Percentiles rank a stretch among this genome's conserved stretches.
phyloP scores from a whole-genome alignment of 257 asterid species.

The Gentiana dahurica region DNA sequence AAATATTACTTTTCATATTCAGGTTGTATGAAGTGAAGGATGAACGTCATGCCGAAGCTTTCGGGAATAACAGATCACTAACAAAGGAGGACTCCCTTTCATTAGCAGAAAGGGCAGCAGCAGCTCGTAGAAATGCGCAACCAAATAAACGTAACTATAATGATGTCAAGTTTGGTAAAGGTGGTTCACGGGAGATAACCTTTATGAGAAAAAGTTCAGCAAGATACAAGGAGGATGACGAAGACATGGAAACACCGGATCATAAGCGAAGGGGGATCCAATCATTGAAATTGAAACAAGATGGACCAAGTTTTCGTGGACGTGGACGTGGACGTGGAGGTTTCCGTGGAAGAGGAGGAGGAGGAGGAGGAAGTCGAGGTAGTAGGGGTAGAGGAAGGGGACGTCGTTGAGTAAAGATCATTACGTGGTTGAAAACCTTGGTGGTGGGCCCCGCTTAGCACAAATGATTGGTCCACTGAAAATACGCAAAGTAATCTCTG shows the following conservation, averaged over 20 bases:
- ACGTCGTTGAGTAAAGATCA: background rate
- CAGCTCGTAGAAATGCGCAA: slow-evolving; percentile 19
- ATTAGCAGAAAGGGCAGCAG: slow-evolving; percentile 66
- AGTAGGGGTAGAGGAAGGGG: slow-evolving; percentile 15
- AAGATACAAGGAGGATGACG: slow-evolving; percentile 48
- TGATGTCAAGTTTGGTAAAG: slow-evolving; percentile 60
- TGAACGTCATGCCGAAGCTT: slow-evolving; percentile 84
- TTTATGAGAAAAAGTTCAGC: slow-evolving; percentile 57
- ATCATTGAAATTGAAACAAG: slow-evolving; percentile 46
- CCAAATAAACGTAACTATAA: slow-evolving; percentile 14
- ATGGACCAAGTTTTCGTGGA: slow-evolving; percentile 32
- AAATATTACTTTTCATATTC: slow-evolving; percentile 10
- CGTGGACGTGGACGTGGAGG: slow-evolving; percentile 38
- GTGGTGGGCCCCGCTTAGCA: too few relatives aligned
- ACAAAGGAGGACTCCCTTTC: slow-evolving; percentile 75
- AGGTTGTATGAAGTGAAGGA: slow-evolving; percentile 91
- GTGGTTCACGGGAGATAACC: slow-evolving; percentile 82
- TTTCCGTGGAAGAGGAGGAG: slow-evolving; percentile 29
- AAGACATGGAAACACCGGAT: slow-evolving; percentile 29
- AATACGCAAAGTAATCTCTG: too few relatives aligned
- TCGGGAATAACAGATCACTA: slow-evolving; percentile 49
- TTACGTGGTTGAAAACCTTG: too few relatives aligned
- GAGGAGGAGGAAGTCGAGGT: slow-evolving; percentile 30
- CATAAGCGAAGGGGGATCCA: slow-evolving; percentile 65
- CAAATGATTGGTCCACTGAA: too few relatives aligned